Conservation (phyloP, 2,329 filamentous ascomycete genomes). For the Epichloe aotearoae region DNA sequence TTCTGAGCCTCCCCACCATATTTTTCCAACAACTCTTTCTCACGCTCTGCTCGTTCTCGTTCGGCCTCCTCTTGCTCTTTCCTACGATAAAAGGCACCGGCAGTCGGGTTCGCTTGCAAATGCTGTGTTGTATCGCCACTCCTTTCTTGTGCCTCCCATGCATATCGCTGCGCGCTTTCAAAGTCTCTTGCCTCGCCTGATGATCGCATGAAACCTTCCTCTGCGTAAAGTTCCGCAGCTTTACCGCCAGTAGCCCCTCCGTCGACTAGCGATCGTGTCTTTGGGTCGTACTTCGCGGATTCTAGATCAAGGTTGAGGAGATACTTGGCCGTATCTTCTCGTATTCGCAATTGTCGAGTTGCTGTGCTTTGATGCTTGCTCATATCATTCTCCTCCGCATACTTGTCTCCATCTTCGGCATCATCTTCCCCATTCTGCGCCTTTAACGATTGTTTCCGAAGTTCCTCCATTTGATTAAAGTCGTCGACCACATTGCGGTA, state of each 20-base stretch:
- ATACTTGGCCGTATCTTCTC: conserved; percentile 97
- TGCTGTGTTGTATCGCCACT: conserved; percentile 69
- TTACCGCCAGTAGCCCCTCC: conserved; percentile 68
- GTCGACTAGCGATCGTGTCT: conserved; percentile 83
- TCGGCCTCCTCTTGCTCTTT: conserved; percentile 65
- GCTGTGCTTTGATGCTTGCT: conserved; percentile 83
- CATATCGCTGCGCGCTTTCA: conserved; percentile 75
- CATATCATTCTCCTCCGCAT: conserved; percentile 95
- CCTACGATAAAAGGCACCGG: conserved; percentile 72
- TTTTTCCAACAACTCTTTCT: conserved; percentile 62
- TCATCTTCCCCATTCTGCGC: conserved; percentile 29
- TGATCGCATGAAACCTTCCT: conserved; percentile 80
- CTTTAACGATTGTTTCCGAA: conserved; percentile 44
- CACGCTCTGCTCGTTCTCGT: conserved; percentile 51
- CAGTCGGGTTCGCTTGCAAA: conserved; percentile 91
- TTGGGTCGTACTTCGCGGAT: conserved; percentile 94
- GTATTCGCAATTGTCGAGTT: conserved; percentile 77
- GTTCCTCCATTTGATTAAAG: conserved; percentile 71
- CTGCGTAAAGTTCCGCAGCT: conserved; percentile 71
- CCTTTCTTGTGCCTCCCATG: conserved; percentile 89
- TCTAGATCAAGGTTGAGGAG: conserved; percentile 88
- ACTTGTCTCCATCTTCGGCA: conserved; percentile 53
- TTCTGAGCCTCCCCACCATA: conserved; percentile 59
- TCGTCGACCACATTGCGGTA: conserved; percentile 81
- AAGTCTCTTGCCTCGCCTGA: conserved; percentile 91